Evolutionary conservation across 306 rosid genomes (phyloP).

Genomic region (Trifolium dubium): DNA sequence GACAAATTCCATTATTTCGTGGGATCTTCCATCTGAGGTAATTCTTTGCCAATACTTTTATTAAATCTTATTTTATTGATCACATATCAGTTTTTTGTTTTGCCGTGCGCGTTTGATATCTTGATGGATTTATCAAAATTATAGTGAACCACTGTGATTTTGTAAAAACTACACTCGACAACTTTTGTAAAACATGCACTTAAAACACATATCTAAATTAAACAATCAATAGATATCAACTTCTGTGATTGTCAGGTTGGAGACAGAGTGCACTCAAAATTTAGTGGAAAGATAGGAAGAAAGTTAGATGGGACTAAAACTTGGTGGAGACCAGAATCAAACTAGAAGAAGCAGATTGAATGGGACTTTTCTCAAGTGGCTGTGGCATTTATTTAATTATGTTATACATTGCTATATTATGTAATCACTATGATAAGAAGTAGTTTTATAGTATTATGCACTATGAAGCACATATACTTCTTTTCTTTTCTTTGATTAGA

Average conservation of each 20-base stretch:
- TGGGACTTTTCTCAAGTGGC: not conserved
- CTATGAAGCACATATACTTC: no score
- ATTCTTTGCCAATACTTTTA: not conserved
- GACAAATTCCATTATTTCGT: not conserved
- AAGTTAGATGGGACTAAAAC: not conserved
- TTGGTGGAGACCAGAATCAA: not conserved
- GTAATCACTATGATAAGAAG: not conserved
- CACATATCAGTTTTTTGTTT: not conserved
- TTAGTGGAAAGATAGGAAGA: not conserved
- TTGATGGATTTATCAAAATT: no score
- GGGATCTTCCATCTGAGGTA: not conserved
- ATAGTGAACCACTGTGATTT: not conserved
- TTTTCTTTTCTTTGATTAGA: no score
- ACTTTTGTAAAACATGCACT: not conserved
- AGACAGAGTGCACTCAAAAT: not conserved
- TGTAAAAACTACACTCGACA: not conserved
- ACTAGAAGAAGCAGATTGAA: not conserved
- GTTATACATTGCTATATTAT: not conserved
- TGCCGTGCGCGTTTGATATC: not conserved
- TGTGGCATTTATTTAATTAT: not conserved
- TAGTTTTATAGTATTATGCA: no score
- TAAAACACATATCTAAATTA: not conserved
- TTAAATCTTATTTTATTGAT: not conserved
- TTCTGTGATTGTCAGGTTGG: not conserved
- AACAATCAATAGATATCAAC: not conserved